A percentile compares a stretch with the other conserved stretches of the same genome.
Conservation (phyloP, 2,329 filamentous ascomycete species). For the Neofusicoccum sp. region DNA sequence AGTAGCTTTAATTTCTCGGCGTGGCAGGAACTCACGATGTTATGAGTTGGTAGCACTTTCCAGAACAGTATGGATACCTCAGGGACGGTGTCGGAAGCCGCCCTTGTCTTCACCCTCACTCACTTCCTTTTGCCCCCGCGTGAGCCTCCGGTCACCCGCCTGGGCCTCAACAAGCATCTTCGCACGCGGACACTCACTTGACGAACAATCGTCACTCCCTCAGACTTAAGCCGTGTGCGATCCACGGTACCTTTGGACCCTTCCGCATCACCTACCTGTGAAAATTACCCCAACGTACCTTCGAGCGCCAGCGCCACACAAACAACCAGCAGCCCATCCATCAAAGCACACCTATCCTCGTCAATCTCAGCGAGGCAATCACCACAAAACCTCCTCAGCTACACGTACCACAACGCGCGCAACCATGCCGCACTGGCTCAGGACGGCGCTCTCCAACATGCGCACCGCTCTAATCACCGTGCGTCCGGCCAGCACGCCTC, state of each 20-base stretch:
- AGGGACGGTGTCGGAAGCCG: not conserved
- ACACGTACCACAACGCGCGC: not conserved
- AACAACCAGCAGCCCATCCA: not conserved
- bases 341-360: not conserved
- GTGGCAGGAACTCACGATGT: slow-evolving; percentile 12
- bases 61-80: not conserved
- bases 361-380: not conserved
- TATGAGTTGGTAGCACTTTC: slow-evolving; percentile 5
- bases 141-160: not conserved
- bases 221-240: not conserved
- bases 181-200: not conserved
- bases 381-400: not conserved
- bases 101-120: not conserved
- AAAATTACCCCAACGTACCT: not conserved
- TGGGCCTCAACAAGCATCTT: not conserved
- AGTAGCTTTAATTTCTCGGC: not conserved
- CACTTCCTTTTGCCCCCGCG: not conserved
- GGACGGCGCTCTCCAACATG: not conserved
- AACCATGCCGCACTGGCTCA: slow-evolving; percentile 6
- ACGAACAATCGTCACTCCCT: not conserved
- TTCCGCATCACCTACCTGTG: not conserved
- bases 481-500: not conserved
- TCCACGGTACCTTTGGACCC: not conserved
- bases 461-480: not conserved
- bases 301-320: not conserved